phyloP scores from a whole-genome alignment of 2,329 filamentous ascomycete species.

The Paracorniculantispora psalliotae region DNA sequence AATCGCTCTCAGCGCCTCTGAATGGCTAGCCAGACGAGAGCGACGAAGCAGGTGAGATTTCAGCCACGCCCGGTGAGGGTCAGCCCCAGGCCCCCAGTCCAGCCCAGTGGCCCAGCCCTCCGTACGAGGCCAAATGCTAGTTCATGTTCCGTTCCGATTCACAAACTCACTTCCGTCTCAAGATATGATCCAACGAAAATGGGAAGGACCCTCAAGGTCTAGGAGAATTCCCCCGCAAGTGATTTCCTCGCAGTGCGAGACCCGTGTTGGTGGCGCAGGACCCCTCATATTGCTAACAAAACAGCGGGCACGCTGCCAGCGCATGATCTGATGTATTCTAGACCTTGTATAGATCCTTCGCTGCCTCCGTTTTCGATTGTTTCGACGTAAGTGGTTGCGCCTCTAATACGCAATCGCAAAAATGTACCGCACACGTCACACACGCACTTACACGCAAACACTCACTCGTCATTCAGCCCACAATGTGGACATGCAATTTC shows the following conservation, averaged over 20 bases:
- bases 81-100: not conserved
- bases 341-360: not conserved
- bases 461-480: not conserved
- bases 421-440: not conserved
- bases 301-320: not conserved
- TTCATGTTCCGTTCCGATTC: not conserved
- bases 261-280: not conserved
- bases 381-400: not conserved
- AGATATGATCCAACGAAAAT: not conserved
- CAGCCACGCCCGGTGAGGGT: conserved; percentile 2
- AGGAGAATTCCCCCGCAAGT: not conserved
- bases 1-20: not conserved
- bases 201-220: not conserved
- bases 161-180: not conserved
- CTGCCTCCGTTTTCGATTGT: not conserved
- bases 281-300: not conserved
- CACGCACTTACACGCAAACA: not conserved
- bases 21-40: not conserved
- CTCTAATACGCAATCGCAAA: not conserved
- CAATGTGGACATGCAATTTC: not conserved
- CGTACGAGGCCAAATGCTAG: not conserved
- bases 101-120: not conserved
- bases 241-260: no score
- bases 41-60: not conserved
- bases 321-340: not conserved